Evolutionary conservation across 331 rosid genomes (phyloP).

Genomic region (Pyracantha coccinea): DNA sequence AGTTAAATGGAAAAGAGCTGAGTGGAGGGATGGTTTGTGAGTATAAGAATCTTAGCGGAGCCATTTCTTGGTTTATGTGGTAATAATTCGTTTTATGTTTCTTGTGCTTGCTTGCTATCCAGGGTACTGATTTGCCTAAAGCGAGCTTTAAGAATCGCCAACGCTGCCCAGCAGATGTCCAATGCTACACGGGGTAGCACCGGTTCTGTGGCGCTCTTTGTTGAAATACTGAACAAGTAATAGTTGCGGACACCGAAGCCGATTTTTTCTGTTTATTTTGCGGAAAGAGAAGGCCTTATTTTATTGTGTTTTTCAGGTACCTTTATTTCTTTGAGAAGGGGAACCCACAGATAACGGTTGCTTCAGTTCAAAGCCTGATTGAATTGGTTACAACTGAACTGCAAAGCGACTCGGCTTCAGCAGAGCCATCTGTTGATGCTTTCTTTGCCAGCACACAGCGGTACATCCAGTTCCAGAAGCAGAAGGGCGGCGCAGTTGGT

Average conservation of each 20-base stretch:
- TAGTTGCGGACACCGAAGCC: conserved; percentile 3
- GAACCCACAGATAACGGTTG: conserved; percentile 77
- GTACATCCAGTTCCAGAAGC: conserved; percentile 89
- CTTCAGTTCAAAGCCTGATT: conserved; percentile 74
- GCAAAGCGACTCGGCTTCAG: conserved; percentile 63
- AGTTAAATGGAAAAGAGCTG: background rate
- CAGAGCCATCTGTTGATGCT: conserved; percentile 79
- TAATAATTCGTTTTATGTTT: background rate
- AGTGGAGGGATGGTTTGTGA: background rate
- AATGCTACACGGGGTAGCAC: conserved; percentile 84
- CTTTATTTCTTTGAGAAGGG: conserved; percentile 98
- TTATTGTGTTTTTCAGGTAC: conserved; percentile 44
- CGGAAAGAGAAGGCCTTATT: background rate
- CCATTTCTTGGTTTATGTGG: background rate
- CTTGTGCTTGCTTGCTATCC: conserved; percentile 14
- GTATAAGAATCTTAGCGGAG: background rate
- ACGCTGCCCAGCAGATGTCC: conserved; percentile 95
- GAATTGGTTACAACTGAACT: conserved; percentile 86
- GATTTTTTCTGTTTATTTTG: background rate
- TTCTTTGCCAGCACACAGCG: conserved; percentile 88
- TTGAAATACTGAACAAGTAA: conserved; percentile 97
- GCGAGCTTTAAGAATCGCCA: conserved; percentile 94
- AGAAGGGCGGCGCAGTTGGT: conserved; percentile 90
- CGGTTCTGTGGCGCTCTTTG: conserved; percentile 83
- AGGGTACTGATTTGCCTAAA: conserved; percentile 94